phyloP scores from a whole-genome alignment of 2,329 filamentous ascomycete genomes.

The Cordyceps cicadae region DNA sequence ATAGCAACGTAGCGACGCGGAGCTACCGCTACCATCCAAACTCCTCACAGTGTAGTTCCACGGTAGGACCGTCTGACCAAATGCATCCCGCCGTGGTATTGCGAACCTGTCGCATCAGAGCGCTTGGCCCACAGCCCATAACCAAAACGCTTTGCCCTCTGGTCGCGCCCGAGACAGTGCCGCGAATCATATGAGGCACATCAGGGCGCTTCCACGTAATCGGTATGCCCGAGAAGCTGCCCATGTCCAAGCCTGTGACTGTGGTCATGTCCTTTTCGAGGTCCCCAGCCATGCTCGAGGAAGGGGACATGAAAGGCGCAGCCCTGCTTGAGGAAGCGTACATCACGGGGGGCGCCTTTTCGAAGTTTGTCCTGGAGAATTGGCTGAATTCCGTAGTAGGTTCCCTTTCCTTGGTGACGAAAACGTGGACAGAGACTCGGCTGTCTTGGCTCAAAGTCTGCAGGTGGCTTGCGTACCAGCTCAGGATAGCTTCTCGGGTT shows the following conservation, averaged over 20 bases:
- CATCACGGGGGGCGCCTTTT: neutral
- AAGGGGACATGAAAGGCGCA: neutral
- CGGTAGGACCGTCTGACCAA: conserved; percentile 30
- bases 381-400: neutral
- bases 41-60: conserved; percentile 41
- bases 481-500: conserved; percentile 23
- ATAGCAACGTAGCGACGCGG: neutral
- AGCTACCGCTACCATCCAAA: conserved; percentile 32
- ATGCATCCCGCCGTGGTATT: conserved; percentile 33
- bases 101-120: conserved; percentile 34
- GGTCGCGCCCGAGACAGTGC: conserved; percentile 21
- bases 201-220: conserved; percentile 30
- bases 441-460: conserved; percentile 22
- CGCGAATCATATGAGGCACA: conserved; percentile 26
- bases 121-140: conserved; percentile 38
- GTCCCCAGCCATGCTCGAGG: neutral
- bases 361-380: neutral
- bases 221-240: conserved; percentile 14
- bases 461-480: conserved; percentile 31
- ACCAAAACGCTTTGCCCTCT: conserved; percentile 30
- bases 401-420: conserved; percentile 23
- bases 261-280: neutral
- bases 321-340: neutral
- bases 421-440: conserved; percentile 25
- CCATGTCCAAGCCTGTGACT: conserved; percentile 2